A percentile compares a stretch with the other conserved stretches of the same genome.
phyloP scores from a whole-genome alignment of 805 yeast species.

The Wickerhamiella occidentalis region DNA sequence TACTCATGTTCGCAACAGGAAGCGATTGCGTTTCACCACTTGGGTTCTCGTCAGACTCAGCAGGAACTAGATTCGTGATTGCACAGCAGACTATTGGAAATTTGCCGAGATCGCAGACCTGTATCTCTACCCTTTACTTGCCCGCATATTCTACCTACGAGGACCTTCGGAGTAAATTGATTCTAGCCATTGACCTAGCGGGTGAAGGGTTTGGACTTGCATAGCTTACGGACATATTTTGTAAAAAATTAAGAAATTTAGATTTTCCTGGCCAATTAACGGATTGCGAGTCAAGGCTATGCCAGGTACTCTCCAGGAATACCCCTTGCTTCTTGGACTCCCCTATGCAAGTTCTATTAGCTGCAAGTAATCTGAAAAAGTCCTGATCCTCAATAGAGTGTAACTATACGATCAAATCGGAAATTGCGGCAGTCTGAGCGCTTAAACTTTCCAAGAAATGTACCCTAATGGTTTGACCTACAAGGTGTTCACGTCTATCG shows the following conservation, averaged over 20 bases:
- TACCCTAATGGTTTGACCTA: no score
- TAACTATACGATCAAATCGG: no score
- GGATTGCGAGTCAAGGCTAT: no score
- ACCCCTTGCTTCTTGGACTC: no score
- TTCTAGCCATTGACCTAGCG: conserved; percentile 71
- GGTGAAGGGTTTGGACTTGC: not conserved
- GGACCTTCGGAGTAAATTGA: conserved; percentile 73
- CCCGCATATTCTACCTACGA: conserved; percentile 86
- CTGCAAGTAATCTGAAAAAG: no score
- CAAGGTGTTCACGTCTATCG: no score
- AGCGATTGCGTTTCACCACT: conserved; percentile 97
- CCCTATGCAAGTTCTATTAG: no score
- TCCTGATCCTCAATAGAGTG: no score
- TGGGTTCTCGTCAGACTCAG: conserved; percentile 97
- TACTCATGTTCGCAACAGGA: conserved; percentile 96
- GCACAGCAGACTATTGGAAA: conserved; percentile 90
- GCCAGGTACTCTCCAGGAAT: no score
- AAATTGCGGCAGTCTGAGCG: no score
- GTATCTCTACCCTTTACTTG: conserved; percentile 96
- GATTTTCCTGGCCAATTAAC: no score
- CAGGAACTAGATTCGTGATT: conserved; percentile 95
- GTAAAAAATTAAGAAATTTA: not conserved
- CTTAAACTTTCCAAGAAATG: no score
- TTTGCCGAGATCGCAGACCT: conserved; percentile 91
- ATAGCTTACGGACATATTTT: not conserved